A percentile compares a stretch with the other conserved stretches of the same genome.
Conservation (phyloP, 225 moss, liverwort and hornwort genomes). For the Asterella californica region DNA sequence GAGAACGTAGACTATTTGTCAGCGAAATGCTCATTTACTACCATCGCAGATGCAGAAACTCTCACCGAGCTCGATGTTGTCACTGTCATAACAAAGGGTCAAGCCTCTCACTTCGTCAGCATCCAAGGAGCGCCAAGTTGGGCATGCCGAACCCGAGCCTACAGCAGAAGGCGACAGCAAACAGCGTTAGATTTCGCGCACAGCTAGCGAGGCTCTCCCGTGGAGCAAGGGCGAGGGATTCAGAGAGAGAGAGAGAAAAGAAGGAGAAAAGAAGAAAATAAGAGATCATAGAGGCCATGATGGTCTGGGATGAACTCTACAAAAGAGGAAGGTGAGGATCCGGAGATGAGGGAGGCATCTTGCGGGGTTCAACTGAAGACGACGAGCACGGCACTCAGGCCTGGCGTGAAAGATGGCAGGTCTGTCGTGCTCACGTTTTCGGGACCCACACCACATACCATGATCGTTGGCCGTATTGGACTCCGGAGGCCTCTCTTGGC, state of each 20-base stretch:
- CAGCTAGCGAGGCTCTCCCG: not conserved
- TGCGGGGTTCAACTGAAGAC: not conserved
- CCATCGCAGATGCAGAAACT: too few relatives aligned
- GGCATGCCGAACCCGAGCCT: not conserved
- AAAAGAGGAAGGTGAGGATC: not conserved
- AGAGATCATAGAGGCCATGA: not conserved
- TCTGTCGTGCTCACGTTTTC: conserved; percentile 14
- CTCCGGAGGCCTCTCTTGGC: not conserved
- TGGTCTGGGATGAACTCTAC: not conserved
- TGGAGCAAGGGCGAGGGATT: too few relatives aligned
- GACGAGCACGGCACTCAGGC: conserved; percentile 10
- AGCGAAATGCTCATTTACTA: too few relatives aligned
- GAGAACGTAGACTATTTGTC: too few relatives aligned
- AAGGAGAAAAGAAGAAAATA: too few relatives aligned
- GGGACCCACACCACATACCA: conserved; percentile 15
- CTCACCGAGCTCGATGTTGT: too few relatives aligned
- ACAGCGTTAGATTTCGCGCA: not conserved
- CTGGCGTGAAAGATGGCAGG: conserved; percentile 14
- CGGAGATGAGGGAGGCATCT: conserved; percentile 5
- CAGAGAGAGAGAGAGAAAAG: not conserved
- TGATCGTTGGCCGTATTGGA: conserved; percentile 6
- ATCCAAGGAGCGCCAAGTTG: too few relatives aligned
- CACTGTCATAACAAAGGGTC: too few relatives aligned
- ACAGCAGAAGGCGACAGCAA: not conserved
- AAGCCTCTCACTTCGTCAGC: too few relatives aligned